Base-by-base conservation (phyloP, 202 grass and related monocot species). In the Schoenoplectus tabernaemontani region DNA sequence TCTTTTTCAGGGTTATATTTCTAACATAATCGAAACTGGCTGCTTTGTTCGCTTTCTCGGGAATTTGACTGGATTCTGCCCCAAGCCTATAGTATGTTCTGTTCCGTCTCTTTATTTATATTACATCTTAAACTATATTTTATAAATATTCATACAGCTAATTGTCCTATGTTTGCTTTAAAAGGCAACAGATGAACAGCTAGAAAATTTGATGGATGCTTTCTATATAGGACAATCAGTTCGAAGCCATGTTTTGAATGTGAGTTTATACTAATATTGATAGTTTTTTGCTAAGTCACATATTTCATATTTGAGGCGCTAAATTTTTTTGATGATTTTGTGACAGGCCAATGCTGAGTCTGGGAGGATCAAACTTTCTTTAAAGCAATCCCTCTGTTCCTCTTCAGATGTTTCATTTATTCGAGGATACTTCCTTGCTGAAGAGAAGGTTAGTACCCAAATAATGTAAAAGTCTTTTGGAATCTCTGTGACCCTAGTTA, bases 21-120 rank as follows among this genome's bases (percentile, higher is more conserved):
- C 89, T 81, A 98, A 98, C 69, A 90, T 92, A 75, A 98, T 98
- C 76, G 91, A 98, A 90, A 78, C 80, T 83, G 95, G 95, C 48
- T 98, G 91, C 85, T 98, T 98, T 78, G 86, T 98, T 90, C 91
- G 91, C 51, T 98, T 98, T 89, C 86, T 94, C 82, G 91, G 95
- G 64, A 88, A 87, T 83, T 79, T 98, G 78, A 98, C 88, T 87
- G 95, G 95, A 79, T 98, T 98, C 81, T 90, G 85, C 47, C 95
- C 89, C 36, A 98, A 94, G 86, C 86, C 91, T 84, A 92, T 92
- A 93, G 95, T 98, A 92, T 75, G 83, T 42, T 79, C 32, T 79
- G 6, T 64, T 79, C 13, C 32, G 58, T 38, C 1, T 22, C 37
- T 46, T 62, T 57, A 57, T 59, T 64, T 50, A 59, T 81, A 39